Conservation (phyloP, 2,329 filamentous ascomycete species). For the Hyphodiscus sp. region DNA sequence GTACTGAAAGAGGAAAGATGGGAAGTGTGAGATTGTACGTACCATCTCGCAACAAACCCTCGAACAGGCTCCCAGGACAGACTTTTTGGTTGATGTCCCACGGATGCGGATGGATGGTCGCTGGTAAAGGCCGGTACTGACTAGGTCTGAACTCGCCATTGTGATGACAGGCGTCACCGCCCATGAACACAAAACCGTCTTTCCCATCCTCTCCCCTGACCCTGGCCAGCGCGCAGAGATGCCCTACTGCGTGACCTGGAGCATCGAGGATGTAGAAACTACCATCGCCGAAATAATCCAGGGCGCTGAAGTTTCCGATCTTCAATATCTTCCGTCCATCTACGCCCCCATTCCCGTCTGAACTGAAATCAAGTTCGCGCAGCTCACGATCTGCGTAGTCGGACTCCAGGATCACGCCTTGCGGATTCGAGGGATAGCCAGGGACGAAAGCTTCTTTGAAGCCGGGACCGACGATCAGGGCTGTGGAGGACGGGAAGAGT, state of each 20-base stretch:
- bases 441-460: constrained; percentile 26
- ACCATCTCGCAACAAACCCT: neutral
- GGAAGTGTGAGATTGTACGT: neutral
- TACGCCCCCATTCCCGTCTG: neutral
- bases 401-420: neutral
- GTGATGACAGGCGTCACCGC: constrained; percentile 39
- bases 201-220: constrained; percentile 20
- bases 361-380: neutral
- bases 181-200: constrained; percentile 41
- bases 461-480: constrained; percentile 45
- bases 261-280: constrained; percentile 47
- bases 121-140: neutral
- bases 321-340: constrained; percentile 18
- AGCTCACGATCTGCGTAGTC: neutral
- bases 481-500: constrained; percentile 37
- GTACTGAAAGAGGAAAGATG: neutral
- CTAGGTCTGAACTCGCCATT: constrained; percentile 4
- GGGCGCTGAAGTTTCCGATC: constrained; percentile 38
- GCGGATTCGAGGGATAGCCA: neutral
- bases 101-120: neutral
- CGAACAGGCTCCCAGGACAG: neutral
- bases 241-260: constrained; percentile 44
- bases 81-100: neutral
- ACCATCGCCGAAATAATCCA: constrained; percentile 49
- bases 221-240: constrained; percentile 42